Conservation (phyloP, 345 rosid species). For the rapeseed (Brassica napus) region DNA sequence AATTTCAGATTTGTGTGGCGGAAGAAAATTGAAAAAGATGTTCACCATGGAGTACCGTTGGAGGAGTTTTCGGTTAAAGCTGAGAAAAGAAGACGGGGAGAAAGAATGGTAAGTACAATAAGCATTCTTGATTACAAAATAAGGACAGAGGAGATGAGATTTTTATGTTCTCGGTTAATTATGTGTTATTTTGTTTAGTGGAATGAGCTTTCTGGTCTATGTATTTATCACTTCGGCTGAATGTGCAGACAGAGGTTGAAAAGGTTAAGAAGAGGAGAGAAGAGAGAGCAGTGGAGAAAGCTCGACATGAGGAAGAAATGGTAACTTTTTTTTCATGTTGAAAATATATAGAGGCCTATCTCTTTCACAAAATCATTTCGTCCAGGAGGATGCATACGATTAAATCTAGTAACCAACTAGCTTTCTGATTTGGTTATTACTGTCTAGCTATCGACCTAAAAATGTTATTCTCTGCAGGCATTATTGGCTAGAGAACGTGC, state of each 20-base stretch:
- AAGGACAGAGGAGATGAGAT: neutral
- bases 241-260: conserved; percentile 81
- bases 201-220: conserved; percentile 14
- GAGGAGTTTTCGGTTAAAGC: conserved; percentile 74
- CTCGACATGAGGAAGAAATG: conserved; percentile 95
- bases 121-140: conserved; percentile 10
- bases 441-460: neutral
- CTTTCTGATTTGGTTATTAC: neutral
- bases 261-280: conserved; percentile 96
- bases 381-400: conserved; percentile 2
- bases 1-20: conserved; percentile 82
- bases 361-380: conserved; percentile 7
- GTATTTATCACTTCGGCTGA: conserved; percentile 1
- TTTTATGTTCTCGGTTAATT: neutral
- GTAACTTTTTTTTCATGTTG: conserved; percentile 42
- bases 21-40: conserved; percentile 91
- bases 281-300: conserved; percentile 90
- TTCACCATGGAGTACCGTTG: conserved; percentile 61
- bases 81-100: conserved; percentile 76
- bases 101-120: conserved; percentile 71
- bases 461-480: conserved; percentile 51
- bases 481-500: conserved; percentile 94
- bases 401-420: neutral
- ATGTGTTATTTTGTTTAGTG: neutral
- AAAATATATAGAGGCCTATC: neutral